Conservation (phyloP, 345 rosid species). For the Eucalyptus marginata region DNA sequence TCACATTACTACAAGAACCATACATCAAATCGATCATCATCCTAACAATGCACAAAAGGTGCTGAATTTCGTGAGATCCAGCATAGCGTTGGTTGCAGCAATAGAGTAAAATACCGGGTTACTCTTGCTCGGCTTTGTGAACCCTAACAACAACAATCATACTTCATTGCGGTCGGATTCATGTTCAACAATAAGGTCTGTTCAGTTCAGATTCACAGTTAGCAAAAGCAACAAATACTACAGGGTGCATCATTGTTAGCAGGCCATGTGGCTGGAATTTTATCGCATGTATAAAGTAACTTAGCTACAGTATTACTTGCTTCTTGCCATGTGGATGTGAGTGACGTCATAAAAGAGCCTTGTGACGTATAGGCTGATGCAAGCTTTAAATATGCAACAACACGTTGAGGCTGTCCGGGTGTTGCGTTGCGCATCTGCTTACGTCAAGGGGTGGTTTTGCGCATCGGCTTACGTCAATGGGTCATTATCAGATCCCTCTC, state of each 20-base stretch:
- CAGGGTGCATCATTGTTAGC: too few relatives aligned
- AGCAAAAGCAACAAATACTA: too few relatives aligned
- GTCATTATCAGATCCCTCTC: not conserved
- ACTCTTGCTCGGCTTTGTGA: too few relatives aligned
- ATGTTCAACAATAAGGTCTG: not conserved
- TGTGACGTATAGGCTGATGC: not conserved
- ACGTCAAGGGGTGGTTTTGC: too few relatives aligned
- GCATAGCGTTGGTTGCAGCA: not conserved
- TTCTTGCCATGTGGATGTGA: not conserved
- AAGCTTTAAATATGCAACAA: not conserved
- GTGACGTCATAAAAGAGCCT: conserved; percentile 14
- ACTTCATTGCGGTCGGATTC: not conserved
- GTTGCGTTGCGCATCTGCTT: not conserved
- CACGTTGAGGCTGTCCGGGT: too few relatives aligned
- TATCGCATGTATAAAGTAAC: too few relatives aligned
- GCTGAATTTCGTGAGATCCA: not conserved
- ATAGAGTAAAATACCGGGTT: not conserved
- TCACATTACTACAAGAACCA: not conserved
- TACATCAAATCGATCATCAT: not conserved
- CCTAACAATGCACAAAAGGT: not conserved
- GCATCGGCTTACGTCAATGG: not conserved
- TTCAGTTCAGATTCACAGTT: too few relatives aligned
- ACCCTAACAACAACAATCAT: too few relatives aligned
- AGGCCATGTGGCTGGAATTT: too few relatives aligned
- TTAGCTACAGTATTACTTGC: not conserved